Evolutionary conservation across 2,329 filamentous ascomycete genomes (phyloP), one percentile per base, ranked within the genome.

Genomic region (Ophiostoma quercus): DNA sequence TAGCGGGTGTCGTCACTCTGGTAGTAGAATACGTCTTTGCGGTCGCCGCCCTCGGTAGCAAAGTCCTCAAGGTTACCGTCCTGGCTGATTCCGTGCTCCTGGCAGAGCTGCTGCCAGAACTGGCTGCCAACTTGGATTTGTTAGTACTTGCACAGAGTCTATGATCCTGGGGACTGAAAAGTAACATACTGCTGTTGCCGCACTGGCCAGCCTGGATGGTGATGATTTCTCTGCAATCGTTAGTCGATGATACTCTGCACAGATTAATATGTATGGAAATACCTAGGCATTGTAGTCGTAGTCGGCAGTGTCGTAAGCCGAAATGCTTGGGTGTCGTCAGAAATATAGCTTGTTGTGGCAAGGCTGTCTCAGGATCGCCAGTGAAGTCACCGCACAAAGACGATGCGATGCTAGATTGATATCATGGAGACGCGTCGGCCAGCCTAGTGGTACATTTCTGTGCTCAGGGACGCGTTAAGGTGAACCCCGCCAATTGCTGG

Each of bases 1-100:
- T 99, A 99, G 82, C 95, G 88, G 71, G 95, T 99, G 79, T 99
- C 95, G 83, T 99, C 95, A 78, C 94, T 98, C 85, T 96, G 94
- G 83, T 98, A 99, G 86, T 97, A 98, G 82, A 98, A 98, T 72
- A 99, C 95, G 81, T 99, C 95, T 80, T 99, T 99, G 75, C 95
- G 90, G 81, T 99, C 95, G 74, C 94, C 94, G 77, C 95, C 95
- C 80, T 98, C 95, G 67, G 93, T 97, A 77, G 95, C 95, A 82
- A 97, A 97, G 79, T 97, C 94, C 79, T 97, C 94, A 71, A 99
- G 86, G 79, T 98, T 98, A 71, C 95, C 95, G 81, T 98, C 93
- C 78, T 95, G 92, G 77, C 91, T 97, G 82, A 99, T 99, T 73
- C 96, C 95, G 79, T 99, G 95, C 81, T 99, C 95, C 79, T 94